Evolutionary conservation across 352 stramenopile species (phyloP).

Genomic region (Globisporangium irregulare): DNA sequence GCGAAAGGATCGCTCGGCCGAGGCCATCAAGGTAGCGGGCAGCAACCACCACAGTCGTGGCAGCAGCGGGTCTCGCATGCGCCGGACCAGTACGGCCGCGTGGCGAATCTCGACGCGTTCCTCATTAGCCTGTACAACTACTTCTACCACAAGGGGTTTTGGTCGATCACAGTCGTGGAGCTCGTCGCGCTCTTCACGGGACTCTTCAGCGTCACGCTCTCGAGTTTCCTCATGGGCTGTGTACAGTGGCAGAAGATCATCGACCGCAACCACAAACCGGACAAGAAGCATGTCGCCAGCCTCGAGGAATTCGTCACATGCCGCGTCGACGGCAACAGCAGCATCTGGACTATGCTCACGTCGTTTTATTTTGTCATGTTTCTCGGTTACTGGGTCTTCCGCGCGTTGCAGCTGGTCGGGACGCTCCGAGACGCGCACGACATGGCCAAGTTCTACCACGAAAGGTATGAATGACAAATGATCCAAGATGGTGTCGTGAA

Average conservation of each 20-base stretch:
- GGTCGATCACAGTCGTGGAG: conserved; percentile 85
- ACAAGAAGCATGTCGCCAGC: conserved; percentile 77
- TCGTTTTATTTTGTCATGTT: conserved; percentile 95
- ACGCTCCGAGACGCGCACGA: conserved; percentile 86
- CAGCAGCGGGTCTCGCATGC: conserved; percentile 37
- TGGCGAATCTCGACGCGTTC: conserved; percentile 89
- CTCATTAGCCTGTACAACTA: conserved; percentile 94
- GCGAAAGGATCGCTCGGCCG: conserved; percentile 36
- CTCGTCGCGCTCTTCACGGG: conserved; percentile 91
- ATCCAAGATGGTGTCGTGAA: background rate
- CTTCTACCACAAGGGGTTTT: conserved; percentile 93
- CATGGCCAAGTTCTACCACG: conserved; percentile 91
- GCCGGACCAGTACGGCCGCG: conserved; percentile 62
- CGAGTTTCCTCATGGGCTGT: conserved; percentile 94
- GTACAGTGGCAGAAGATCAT: conserved; percentile 94
- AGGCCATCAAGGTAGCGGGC: conserved; percentile 7
- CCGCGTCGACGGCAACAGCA: conserved; percentile 44
- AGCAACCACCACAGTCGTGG: conserved; percentile 6
- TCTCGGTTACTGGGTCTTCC: conserved; percentile 90
- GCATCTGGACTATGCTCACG: conserved; percentile 60
- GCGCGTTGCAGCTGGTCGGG: conserved; percentile 76
- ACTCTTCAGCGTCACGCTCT: conserved; percentile 95
- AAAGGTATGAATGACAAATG: conserved; percentile 36
- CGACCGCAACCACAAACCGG: conserved; percentile 62
- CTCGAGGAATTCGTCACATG: conserved; percentile 76